Percentiles rank a stretch among this genome's conserved stretches.
Evolutionary conservation across 2,329 filamentous ascomycete genomes (phyloP).

Genomic region (Pochonia chlamydosporia): DNA sequence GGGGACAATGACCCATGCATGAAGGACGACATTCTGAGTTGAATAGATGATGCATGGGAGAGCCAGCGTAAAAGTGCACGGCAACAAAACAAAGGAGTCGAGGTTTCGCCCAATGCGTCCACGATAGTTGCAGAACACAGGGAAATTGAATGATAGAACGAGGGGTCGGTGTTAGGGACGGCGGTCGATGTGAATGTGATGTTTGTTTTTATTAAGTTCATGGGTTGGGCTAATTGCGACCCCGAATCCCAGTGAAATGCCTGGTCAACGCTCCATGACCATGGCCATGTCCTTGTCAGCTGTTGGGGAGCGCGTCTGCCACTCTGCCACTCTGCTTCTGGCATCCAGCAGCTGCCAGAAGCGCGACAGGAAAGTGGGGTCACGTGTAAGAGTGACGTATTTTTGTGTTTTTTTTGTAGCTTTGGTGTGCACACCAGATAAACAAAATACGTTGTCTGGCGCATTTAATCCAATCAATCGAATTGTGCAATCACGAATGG

Average conservation of each 20-base stretch:
- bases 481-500: no score
- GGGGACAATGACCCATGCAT: conserved; percentile 1
- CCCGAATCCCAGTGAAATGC: not conserved
- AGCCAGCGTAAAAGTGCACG: not conserved
- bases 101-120: not conserved
- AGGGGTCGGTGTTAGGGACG: not conserved
- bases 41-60: conserved; percentile 6
- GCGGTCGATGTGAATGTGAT: not conserved
- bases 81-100: not conserved
- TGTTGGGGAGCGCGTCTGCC: not conserved
- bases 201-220: not conserved
- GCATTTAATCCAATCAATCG: no score
- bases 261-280: not conserved
- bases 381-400: not conserved
- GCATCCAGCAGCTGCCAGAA: not conserved
- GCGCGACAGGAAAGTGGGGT: not conserved
- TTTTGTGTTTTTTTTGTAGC: no score
- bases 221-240: not conserved
- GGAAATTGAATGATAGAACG: not conserved
- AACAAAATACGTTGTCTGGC: no score
- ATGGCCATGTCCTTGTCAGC: no score
- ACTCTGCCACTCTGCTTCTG: no score
- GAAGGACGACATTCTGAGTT: conserved; percentile 5
- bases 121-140: no score
- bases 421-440: no score